Evolutionary conservation across 768 basidiomycete genomes (phyloP).

Genomic region (Solioccasus polychromus): DNA sequence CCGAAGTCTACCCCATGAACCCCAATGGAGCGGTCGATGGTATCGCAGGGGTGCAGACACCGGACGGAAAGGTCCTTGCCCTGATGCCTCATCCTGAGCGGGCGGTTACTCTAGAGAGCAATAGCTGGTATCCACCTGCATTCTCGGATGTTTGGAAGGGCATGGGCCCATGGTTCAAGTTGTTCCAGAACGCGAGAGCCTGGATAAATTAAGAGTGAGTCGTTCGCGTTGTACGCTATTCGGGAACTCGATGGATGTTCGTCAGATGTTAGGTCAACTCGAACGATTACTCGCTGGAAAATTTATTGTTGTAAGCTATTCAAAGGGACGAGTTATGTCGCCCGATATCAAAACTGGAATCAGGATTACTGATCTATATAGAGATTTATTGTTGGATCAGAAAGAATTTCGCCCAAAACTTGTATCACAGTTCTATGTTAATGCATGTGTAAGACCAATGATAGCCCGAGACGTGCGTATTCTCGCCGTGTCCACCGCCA

Average conservation of each 20-base stretch:
- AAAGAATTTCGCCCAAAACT: too few relatives aligned
- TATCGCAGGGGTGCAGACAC: constrained; percentile 84
- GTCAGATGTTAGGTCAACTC: not conserved
- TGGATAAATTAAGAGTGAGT: constrained; percentile 45
- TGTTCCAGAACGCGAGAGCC: constrained; percentile 87
- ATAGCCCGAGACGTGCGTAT: too few relatives aligned
- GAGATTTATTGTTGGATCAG: not conserved
- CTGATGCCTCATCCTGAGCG: constrained; percentile 99
- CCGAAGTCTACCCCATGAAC: constrained; percentile 76
- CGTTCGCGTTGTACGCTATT: not conserved
- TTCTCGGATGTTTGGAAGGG: constrained; percentile 63
- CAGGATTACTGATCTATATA: not conserved
- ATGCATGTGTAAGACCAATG: too few relatives aligned
- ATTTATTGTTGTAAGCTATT: constrained; percentile 9
- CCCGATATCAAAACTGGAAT: constrained; percentile 1
- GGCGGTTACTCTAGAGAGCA: constrained; percentile 73
- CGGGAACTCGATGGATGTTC: constrained; percentile 27
- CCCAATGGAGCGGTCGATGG: constrained; percentile 85
- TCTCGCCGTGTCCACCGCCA: too few relatives aligned
- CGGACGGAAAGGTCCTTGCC: constrained; percentile 86
- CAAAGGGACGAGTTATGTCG: not conserved
- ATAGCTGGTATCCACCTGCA: constrained; percentile 83
- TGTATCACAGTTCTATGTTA: too few relatives aligned
- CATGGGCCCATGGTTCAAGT: constrained; percentile 88
- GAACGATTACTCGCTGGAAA: not conserved